Evolutionary conservation across 1,284 basidiomycete species (phyloP), one percentile per base, ranked within the genome.

Genomic region (Tylopilus sp.): DNA sequence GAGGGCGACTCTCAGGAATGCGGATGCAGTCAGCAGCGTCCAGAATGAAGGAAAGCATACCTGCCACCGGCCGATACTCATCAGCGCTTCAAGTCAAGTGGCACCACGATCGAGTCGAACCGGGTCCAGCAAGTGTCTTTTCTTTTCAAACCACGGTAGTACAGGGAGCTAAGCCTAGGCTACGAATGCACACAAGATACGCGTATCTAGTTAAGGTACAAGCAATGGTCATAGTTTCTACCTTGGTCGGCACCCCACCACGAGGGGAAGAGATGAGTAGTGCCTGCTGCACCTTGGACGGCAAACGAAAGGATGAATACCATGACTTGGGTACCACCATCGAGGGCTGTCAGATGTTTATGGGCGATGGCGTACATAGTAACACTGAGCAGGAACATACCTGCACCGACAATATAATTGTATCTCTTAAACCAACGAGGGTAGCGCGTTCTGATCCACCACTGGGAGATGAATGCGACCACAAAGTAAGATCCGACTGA

Each of bases 301-400:
- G 83, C 82, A 57, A 88, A 87, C 2, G 81, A 82, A 13, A 86
- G 70, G 28, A 88, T 74, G 63, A 88, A 87, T 29, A 85, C 75
- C 74, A 86, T 81, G 35, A 85, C 75, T 62, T 86, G 78, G 6
- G 78, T 74, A 8, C 82, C 82, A 25, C 82, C 81, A 47, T 83
- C 81, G 39, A 81, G 67, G 4, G 78, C 81, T 46, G 21, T 19
- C 39, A 16, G 26, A 28, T 18, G 3, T 10, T 30, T 7, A 6
- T 59, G 29, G 26, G 18, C 13, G 12, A 39, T 6, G 4, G 11
- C 18, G 10, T n/a, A 3, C 7, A 25, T 0, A 21, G 15, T 16
- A 25, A 13, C 19, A n/a, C 11, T 2, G 8, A 12, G 10, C 31
- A 25, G n/a, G 26, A 38, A 40, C 59, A 7, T 30, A 63, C 74